Base-by-base conservation (phyloP, 2,329 filamentous ascomycete genomes). In the Microthyrium microscopicum region DNA sequence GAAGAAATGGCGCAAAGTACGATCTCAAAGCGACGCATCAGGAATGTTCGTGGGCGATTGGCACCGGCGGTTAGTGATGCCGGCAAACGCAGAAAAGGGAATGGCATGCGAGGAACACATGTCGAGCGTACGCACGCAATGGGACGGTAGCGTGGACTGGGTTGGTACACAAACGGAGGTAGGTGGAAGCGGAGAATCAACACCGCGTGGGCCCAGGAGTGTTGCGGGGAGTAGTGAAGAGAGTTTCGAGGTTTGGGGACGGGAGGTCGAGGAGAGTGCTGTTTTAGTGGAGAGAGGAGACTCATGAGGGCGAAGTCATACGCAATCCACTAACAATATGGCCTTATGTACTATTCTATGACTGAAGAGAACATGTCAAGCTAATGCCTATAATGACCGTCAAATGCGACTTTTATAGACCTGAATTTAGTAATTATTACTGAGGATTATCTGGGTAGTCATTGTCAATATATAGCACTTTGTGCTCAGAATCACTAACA, bases 11-110 rank as follows among this genome's bases (percentile, higher is more conserved):
- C 61, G 77, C 26, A 58, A 63, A 19, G 64, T 91, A 5, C 66
- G 84, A 34, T 64, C 77, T 38, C 63, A 72, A 33, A 73, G 70
- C 21, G 83, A 93, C 48, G 77, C 78, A 0, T 72, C 84, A 39
- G 83, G 83, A 36, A 77, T 92, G 68, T 93, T 93, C 55, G 64
- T 87, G 11, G 87, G 87, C 2, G 75, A 84, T 31, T 98, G 87
- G 87, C 83, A 94, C 54, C 66, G 78, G 19, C 67, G 77, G 33
- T 70, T 71, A 45, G 59, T 93, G 8, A 53, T 70, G 54, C 26
- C 58, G 63, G 42, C 43, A 52, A 3, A 37, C 33, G 30, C 39
- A 45, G 20, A 40, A 39, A 6, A 40, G 42, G 42, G 58, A n/a
- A 43, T 46, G 3, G 46, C 56, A 2, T 44, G 53, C 4, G 54